Evolutionary conservation across 2,329 filamentous ascomycete species (phyloP).

Genomic region (Fusarium sp.): DNA sequence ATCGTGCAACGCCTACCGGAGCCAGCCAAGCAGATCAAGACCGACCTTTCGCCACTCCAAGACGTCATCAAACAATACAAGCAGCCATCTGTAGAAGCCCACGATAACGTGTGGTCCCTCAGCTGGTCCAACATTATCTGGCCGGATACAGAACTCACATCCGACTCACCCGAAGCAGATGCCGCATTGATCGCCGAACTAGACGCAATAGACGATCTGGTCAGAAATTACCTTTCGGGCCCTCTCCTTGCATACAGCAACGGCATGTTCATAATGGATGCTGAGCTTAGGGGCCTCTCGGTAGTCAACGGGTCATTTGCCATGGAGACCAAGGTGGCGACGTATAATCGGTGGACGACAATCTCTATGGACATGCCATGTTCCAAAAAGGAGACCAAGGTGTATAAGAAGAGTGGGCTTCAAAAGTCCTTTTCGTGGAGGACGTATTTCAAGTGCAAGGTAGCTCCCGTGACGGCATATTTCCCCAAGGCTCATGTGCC

Average conservation of each 20-base stretch:
- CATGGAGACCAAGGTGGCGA: neutral
- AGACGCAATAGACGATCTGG: neutral
- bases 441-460: neutral
- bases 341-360: neutral
- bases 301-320: neutral
- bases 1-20: rapidly evolving
- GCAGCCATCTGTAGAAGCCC: neutral
- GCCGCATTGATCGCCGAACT: neutral
- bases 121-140: neutral
- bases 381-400: neutral
- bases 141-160: neutral
- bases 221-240: neutral
- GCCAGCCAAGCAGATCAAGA: neutral
- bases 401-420: neutral
- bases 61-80: neutral
- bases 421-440: neutral
- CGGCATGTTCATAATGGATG: neutral
- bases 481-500: neutral
- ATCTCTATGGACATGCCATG: neutral
- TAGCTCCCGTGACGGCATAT: neutral
- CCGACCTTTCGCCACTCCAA: neutral
- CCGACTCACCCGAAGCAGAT: neutral
- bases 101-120: neutral
- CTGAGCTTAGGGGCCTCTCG: neutral
- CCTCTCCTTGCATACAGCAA: neutral